These are phyloP conservation scores for Leishmania amazonensis DNA, from an alignment of 208 protist genomes.

Conservation along the genomic window DNA sequence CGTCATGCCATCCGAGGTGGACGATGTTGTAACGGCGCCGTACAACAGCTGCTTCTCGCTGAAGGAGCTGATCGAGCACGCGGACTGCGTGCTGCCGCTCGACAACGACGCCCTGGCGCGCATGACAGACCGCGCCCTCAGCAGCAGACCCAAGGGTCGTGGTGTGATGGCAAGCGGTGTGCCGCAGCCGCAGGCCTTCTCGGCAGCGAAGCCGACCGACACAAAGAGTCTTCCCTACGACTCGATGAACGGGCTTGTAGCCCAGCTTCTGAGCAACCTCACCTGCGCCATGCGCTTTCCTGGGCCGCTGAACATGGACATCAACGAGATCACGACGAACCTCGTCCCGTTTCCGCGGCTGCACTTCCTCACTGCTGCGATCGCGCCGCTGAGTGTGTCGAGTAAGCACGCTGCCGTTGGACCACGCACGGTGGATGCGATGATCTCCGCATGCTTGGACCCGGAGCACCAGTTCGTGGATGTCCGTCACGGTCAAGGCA, in stretches of 20 bases:
- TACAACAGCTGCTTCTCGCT: slow-evolving; percentile 96
- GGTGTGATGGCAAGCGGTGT: slow-evolving; percentile 21
- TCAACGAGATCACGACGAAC: slow-evolving; percentile 98
- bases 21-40: slow-evolving; percentile 96
- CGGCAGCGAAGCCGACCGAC: slow-evolving; percentile 69
- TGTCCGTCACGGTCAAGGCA: slow-evolving; percentile 31
- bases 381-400: slow-evolving; percentile 90
- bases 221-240: slow-evolving; percentile 91
- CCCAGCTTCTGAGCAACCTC: slow-evolving; percentile 94
- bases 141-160: slow-evolving; percentile 11
- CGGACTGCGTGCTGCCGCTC: slow-evolving; percentile 94
- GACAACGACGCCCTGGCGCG: slow-evolving; percentile 93
- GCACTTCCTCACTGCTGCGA: slow-evolving; percentile 89
- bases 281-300: slow-evolving; percentile 95
- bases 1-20: slow-evolving; percentile 91
- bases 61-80: slow-evolving; percentile 91
- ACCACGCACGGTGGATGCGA: slow-evolving; percentile 76
- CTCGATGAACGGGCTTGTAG: slow-evolving; percentile 96
- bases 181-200: slow-evolving; percentile 50
- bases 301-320: slow-evolving; percentile 96
- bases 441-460: slow-evolving; percentile 90
- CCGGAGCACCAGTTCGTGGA: slow-evolving; percentile 87
- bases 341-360: slow-evolving; percentile 96
- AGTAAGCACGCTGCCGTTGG: slow-evolving; percentile 47
- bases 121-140: slow-evolving; percentile 76